phyloP scores from a whole-genome alignment of 2,329 filamentous ascomycete species.

The Fusarium sp. region DNA sequence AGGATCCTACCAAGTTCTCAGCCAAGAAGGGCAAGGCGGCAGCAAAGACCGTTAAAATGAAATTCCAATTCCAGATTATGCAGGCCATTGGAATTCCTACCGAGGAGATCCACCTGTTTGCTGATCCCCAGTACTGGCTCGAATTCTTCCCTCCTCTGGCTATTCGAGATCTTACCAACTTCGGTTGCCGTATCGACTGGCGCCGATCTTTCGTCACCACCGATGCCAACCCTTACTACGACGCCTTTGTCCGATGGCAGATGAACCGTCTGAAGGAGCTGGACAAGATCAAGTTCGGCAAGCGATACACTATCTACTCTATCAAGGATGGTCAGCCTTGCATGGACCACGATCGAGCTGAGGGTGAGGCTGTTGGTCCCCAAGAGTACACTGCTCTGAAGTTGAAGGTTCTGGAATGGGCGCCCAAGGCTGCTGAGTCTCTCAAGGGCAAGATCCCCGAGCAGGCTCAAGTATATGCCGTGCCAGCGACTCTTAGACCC shows the following conservation, averaged over 20 bases:
- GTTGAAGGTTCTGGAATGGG: slow-evolving; percentile 90
- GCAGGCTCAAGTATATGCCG: slow-evolving; percentile 83
- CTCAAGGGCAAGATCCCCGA: slow-evolving; percentile 82
- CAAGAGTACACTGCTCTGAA: slow-evolving; percentile 96
- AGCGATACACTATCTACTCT: slow-evolving; percentile 89
- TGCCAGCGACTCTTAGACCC: slow-evolving; percentile 90
- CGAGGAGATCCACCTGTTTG: slow-evolving; percentile 92
- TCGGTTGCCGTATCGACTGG: slow-evolving; percentile 93
- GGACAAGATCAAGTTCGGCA: slow-evolving; percentile 93
- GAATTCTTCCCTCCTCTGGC: slow-evolving; percentile 77
- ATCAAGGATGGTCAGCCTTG: slow-evolving; percentile 60
- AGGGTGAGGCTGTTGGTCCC: slow-evolving; percentile 67
- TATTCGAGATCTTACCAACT: slow-evolving; percentile 80
- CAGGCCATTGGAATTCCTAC: slow-evolving; percentile 86
- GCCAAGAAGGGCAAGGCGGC: slow-evolving; percentile 93
- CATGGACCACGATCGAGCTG: slow-evolving; percentile 61
- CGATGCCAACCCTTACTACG: slow-evolving; percentile 96
- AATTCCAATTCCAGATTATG: slow-evolving; percentile 98
- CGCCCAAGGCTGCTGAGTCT: slow-evolving; percentile 75
- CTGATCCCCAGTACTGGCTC: slow-evolving; percentile 92
- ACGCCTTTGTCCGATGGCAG: slow-evolving; percentile 95
- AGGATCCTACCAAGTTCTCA: slow-evolving; percentile 90
- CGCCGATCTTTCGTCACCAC: slow-evolving; percentile 92
- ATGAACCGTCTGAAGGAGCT: slow-evolving; percentile 92
- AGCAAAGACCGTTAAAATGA: slow-evolving; percentile 89